These are phyloP conservation scores for Carex myosuroides DNA, from an alignment of 176 grass and related monocot genomes.

Conservation along the genomic window DNA sequence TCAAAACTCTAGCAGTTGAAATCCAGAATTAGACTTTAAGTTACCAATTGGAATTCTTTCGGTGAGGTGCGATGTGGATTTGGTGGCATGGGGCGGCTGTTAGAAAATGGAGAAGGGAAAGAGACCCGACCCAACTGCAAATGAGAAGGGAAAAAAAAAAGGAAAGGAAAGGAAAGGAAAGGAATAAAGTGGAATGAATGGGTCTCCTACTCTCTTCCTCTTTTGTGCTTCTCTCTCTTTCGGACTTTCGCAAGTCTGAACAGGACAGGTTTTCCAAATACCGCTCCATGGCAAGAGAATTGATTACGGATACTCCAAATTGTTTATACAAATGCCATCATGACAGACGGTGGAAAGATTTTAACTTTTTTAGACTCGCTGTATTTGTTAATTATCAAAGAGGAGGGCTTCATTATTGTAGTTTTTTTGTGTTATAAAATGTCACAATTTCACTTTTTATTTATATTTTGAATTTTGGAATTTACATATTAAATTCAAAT, in stretches of 20 bases:
- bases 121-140: conserved; percentile 6
- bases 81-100: conserved; percentile 23
- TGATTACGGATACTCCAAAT: background rate
- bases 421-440: too few species aligned
- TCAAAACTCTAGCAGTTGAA: conserved; percentile 10
- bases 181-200: conserved; percentile 23
- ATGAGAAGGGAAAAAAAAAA: background rate
- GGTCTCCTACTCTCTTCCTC: background rate
- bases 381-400: too few species aligned
- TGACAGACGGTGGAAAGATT: background rate
- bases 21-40: conserved; percentile 1
- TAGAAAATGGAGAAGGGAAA: conserved; percentile 27
- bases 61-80: conserved; percentile 23
- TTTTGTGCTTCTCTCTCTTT: conserved; percentile 2
- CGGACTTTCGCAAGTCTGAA: background rate
- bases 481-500: too few species aligned
- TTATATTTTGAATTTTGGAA: too few species aligned
- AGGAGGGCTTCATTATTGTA: too few species aligned
- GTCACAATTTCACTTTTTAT: too few species aligned
- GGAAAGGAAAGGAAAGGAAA: background rate
- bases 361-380: background rate
- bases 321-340: background rate
- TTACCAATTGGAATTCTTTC: conserved; percentile 13
- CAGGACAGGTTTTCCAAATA: background rate
- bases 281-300: background rate